These are phyloP conservation scores for Saccharomycopsis hybrid DNA, from an alignment of 1,139 yeast species.

Conservation along the genomic window DNA sequence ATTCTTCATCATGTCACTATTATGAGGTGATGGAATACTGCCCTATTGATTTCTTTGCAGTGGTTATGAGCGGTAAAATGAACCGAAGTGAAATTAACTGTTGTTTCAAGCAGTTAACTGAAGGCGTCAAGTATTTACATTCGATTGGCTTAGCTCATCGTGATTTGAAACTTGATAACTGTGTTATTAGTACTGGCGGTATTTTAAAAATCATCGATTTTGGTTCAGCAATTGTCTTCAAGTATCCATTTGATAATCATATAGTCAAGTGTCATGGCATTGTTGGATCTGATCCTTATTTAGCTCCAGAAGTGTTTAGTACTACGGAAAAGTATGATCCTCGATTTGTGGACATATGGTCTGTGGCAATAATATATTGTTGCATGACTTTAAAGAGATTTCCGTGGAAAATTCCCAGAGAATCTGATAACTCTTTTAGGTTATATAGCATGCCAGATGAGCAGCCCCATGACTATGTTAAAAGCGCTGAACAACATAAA, in stretches of 20 bases:
- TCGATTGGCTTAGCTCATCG: constrained; percentile 68
- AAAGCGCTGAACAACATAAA: constrained; percentile 44
- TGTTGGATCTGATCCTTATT: constrained; percentile 76
- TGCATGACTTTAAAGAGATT: constrained; percentile 68
- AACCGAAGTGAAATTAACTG: constrained; percentile 52
- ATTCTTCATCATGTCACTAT: constrained; percentile 35
- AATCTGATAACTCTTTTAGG: constrained; percentile 46
- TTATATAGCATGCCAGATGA: constrained; percentile 38
- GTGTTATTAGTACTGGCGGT: constrained; percentile 59
- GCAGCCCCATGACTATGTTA: constrained; percentile 34
- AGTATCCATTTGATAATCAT: constrained; percentile 32
- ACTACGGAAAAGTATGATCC: constrained; percentile 51
- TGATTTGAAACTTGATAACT: constrained; percentile 70
- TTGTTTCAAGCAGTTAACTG: constrained; percentile 59
- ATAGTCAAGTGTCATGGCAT: constrained; percentile 54
- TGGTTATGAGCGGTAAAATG: constrained; percentile 71
- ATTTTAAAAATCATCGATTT: constrained; percentile 68
- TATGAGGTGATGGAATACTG: constrained; percentile 72
- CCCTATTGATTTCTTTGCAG: constrained; percentile 66
- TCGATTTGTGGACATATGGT: constrained; percentile 70
- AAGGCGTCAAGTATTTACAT: constrained; percentile 59
- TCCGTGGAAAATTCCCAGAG: constrained; percentile 74
- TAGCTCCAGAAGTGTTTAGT: constrained; percentile 58
- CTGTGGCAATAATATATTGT: constrained; percentile 67
- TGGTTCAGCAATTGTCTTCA: constrained; percentile 69